phyloP scores from a whole-genome alignment of 73 alveolate species.

The Stentor roeselii region DNA sequence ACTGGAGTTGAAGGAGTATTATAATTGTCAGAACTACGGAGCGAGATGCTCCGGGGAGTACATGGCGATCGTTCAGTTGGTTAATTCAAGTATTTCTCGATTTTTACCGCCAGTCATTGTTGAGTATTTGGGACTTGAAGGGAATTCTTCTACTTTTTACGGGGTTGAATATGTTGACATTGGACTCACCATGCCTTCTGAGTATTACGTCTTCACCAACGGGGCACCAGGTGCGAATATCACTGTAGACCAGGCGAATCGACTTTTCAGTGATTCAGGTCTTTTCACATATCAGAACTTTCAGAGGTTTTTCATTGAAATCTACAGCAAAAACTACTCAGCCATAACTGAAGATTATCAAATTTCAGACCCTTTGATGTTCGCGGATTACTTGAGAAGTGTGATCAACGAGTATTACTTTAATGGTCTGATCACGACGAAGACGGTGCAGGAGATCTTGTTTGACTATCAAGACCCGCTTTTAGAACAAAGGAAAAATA shows the following conservation, averaged over 20 bases:
- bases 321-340: background rate
- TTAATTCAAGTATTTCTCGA: background rate
- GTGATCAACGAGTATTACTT: background rate
- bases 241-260: background rate
- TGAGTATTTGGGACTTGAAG: too few relatives aligned
- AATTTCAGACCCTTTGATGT: background rate
- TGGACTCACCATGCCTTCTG: background rate
- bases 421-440: constrained; percentile 3
- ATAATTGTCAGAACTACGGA: constrained; percentile 9
- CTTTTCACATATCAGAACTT: background rate
- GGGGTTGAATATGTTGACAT: background rate
- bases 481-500: background rate
- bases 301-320: background rate
- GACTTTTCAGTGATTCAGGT: background rate
- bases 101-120: too few relatives aligned
- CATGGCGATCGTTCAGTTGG: constrained; percentile 19
- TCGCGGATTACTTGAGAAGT: background rate
- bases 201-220: background rate
- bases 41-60: constrained; percentile 14
- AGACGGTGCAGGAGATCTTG: constrained; percentile 9
- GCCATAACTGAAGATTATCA: background rate
- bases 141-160: background rate
- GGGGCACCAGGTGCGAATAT: too few relatives aligned
- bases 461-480: constrained; percentile 15
- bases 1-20: constrained; percentile 19